Evolutionary conservation across 1,284 basidiomycete species (phyloP), one percentile per base, ranked within the genome.

Genomic region (Inonotus obliquus): DNA sequence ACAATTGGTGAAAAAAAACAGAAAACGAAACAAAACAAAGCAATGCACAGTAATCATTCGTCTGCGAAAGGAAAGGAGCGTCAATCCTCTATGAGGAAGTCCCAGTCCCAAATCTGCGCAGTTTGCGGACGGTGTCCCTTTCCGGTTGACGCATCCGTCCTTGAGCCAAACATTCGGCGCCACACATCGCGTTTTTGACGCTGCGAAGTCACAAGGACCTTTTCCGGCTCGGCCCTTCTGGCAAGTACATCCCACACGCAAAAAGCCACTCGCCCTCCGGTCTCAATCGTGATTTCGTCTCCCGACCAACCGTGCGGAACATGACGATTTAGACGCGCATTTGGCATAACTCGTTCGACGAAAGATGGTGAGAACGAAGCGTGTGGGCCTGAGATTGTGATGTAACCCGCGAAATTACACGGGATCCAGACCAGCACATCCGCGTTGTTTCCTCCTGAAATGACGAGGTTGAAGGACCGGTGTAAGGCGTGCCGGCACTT

Each of bases 181-280:
- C 55, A 62, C 11, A 62, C 75, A 69, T 79, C 84, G 70, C 77
- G 81, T 45, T 76, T 68, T 69, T 79, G 81, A 60, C 84, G 79
- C 71, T 82, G 86, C 69, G 41, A 44, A 7, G 41, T 21, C 1
- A 78, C 75, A 73, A 89, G 60, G 84, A 78, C 71, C 81, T 38
- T 86, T 69, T 87, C 75, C 1, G 78, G 82, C 70, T 91, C 88
- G 13, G 86, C 82, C 54, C 81, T 76, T 63, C 80, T 78, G 13
- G 83, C 81, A 65, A 80, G 77, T 62, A 87, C 79, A 69, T 91
- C 86, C 89, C 89, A 91, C 87, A 90, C 89, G 35, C 84, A 82
- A 72, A 91, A 87, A 2, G 78, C 81, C 59, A 91, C 79, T 39
- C 71, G 73, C 9, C 88, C 88, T 14, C 69, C 67, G 23, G 87